Percentiles rank a stretch among this genome's conserved stretches.
Conservation (phyloP, 208 protist genomes). For the Crithidia acanthocephali region DNA sequence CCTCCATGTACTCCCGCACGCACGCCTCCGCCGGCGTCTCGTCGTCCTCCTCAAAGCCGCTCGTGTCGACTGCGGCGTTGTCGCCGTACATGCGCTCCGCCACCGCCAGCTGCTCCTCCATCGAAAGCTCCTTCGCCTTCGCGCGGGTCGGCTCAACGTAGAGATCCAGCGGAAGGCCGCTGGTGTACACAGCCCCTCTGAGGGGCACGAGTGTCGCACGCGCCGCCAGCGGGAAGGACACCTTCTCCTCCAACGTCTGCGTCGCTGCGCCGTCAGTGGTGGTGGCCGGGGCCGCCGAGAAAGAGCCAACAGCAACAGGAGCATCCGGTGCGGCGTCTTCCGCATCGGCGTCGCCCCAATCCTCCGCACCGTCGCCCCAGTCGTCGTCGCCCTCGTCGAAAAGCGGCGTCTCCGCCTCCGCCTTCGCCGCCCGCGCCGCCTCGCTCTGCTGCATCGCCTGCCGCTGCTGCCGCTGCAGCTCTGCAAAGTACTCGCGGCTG, state of each 20-base stretch:
- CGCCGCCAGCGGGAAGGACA: conserved; percentile 38
- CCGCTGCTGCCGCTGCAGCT: conserved; percentile 22
- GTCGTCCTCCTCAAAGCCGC: conserved; percentile 72
- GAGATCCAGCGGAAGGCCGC: conserved; percentile 62
- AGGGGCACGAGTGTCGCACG: conserved; percentile 37
- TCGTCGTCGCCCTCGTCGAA: conserved; percentile 63
- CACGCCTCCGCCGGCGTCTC: conserved; percentile 68
- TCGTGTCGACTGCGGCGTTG: conserved; percentile 56
- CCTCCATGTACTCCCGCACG: conserved; percentile 79
- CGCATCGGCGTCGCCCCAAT: conserved; percentile 4
- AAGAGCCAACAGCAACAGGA: background rate
- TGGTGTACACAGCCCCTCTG: conserved; percentile 50
- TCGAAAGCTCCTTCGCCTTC: conserved; percentile 37
- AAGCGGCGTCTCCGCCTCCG: conserved; percentile 26
- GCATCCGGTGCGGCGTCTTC: background rate
- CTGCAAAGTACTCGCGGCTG: conserved; percentile 57
- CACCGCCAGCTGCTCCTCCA: conserved; percentile 63
- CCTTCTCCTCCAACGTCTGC: conserved; percentile 6
- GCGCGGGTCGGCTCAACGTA: conserved; percentile 59
- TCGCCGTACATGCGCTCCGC: conserved; percentile 62
- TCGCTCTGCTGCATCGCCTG: conserved; percentile 20
- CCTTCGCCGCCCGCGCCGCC: conserved; percentile 12
- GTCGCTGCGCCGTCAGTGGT: background rate
- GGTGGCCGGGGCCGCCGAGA: background rate
- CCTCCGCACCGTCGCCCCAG: conserved; percentile 39